Conservation (phyloP, 2,329 filamentous ascomycete species). For the Drechslerella coelobrocha region DNA sequence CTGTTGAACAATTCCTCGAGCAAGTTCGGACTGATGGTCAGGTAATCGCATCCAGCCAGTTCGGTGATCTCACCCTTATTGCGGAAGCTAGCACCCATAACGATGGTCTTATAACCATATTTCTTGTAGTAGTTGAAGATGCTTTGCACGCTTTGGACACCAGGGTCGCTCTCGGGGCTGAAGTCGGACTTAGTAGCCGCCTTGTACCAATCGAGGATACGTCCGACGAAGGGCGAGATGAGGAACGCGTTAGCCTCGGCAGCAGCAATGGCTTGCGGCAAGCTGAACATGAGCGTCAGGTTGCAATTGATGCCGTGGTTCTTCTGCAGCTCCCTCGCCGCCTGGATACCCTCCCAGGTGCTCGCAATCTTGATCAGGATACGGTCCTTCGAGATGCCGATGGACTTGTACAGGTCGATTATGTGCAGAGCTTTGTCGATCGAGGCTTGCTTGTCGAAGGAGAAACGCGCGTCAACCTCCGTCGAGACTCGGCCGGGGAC, state of each 20-base stretch:
- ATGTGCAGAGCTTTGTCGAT: conserved; percentile 96
- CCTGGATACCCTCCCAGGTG: conserved; percentile 99
- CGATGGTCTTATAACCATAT: conserved; percentile 97
- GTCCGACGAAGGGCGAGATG: conserved; percentile 98
- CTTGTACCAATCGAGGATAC: conserved; percentile 99
- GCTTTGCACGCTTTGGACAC: conserved; percentile 87
- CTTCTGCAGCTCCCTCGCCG: conserved; percentile 92
- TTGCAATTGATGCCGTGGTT: conserved; percentile 98
- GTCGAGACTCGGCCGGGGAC: conserved; percentile 98
- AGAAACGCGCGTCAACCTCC: conserved; percentile 94
- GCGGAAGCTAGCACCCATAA: conserved; percentile 99
- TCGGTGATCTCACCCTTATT: conserved; percentile 96
- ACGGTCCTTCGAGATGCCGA: conserved; percentile 90
- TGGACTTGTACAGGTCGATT: conserved; percentile 95
- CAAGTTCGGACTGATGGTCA: conserved; percentile 96
- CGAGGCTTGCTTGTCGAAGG: conserved; percentile 90
- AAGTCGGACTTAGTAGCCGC: conserved; percentile 92
- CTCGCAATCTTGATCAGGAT: conserved; percentile 98
- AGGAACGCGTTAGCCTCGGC: conserved; percentile 96
- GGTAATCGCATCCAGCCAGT: conserved; percentile 96
- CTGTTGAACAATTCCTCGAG: conserved; percentile 94
- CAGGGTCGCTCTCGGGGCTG: conserved; percentile 86
- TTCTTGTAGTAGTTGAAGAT: conserved; percentile 99
- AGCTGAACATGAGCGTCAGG: conserved; percentile 98
- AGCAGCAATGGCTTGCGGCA: conserved; percentile 90